Evolutionary conservation across 352 stramenopile genomes (phyloP), one percentile per base, ranked within the genome.

Genomic region (Globisporangium takayamanum): DNA sequence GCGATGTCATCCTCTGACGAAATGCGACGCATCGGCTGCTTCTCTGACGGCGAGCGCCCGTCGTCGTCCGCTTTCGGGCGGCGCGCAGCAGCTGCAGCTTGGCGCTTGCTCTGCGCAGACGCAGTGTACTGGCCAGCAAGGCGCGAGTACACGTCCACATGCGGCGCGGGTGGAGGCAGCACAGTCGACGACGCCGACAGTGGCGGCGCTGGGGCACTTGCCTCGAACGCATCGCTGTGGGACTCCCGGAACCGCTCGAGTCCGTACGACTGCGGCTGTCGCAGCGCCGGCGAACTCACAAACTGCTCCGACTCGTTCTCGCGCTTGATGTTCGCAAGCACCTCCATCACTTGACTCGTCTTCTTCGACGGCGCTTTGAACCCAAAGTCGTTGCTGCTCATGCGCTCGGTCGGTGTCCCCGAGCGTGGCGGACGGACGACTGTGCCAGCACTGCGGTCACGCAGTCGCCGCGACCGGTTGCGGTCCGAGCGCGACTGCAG

Each of bases 311-410:
- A 76, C 55, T 90, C 81, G 42, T 91, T 90, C 58, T 92, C 81
- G 12, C 72, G 69, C 64, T 92, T 92, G 70, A 94, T 89, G 50
- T 86, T 91, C 33, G 78, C 81, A 15, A 94, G 73, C 49, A 94
- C 84, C 51, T 93, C 83, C 62, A 93, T 68, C 12, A 93, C 79
- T 18, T 78, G 76, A 44, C 78, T 88, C 50, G 74, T 76, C 41
- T 87, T 83, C 54, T 82, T 74, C 26, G 76, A 64, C 53, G 73
- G 63, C 15, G 72, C 74, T 54, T 90, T 85, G 37, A 84, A 73
- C 0, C 67, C 73, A 42, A 76, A 69, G 8, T 59, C 62, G 41
- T 71, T 65, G 15, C 73, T 63, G 37, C 72, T 66, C 12, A 73
- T 60, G n/a, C 80, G 78, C 8, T 89, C 78, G 1, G 78, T 80